These are phyloP conservation scores for Fusarium mangiferae DNA, from an alignment of 2,329 filamentous ascomycete species.

Conservation along the genomic window DNA sequence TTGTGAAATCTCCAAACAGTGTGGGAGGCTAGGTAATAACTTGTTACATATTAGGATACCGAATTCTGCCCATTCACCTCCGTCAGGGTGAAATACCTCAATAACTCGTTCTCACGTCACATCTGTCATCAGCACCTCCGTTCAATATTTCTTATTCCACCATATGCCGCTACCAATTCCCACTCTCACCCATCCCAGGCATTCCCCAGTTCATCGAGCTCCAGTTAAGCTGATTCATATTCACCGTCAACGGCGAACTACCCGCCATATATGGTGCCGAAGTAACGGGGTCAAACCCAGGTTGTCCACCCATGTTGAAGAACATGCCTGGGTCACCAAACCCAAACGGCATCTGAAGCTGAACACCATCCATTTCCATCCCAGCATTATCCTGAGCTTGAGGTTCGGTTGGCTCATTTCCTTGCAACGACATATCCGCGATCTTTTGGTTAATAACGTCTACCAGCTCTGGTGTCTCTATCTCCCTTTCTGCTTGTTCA, in stretches of 20 bases:
- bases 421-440: not conserved
- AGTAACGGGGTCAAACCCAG: fast-evolving
- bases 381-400: fast-evolving
- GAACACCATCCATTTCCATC: not conserved
- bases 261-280: not conserved
- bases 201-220: not conserved
- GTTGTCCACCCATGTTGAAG: not conserved
- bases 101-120: not conserved
- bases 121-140: not conserved
- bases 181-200: fast-evolving
- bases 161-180: not conserved
- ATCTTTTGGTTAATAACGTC: not conserved
- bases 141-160: not conserved
- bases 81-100: not conserved
- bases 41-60: not conserved
- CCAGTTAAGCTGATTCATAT: not conserved
- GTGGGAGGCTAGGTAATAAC: not conserved
- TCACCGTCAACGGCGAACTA: not conserved
- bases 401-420: fast-evolving
- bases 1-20: not conserved
- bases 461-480: not conserved
- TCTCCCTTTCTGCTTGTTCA: not conserved
- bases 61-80: not conserved
- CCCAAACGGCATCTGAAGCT: not conserved
- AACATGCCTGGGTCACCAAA: not conserved